These are phyloP conservation scores for slime mould (Dictyostelium discoideum) DNA, from an alignment of 78 protist genomes.

Conservation along the genomic window DNA sequence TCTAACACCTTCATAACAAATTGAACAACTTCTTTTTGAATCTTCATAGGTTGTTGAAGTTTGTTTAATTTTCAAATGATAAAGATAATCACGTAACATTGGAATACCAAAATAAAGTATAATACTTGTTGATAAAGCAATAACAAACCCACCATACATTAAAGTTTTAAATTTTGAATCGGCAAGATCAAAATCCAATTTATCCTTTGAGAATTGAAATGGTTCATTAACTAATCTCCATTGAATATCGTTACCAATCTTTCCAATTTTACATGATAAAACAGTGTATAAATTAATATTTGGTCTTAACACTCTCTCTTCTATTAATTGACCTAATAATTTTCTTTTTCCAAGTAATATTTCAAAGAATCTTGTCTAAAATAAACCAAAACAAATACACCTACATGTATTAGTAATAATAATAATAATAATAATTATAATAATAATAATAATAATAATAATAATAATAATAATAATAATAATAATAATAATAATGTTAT, in stretches of 20 bases:
- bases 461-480: too few species aligned
- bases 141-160: not conserved
- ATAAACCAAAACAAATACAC: not conserved
- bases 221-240: not conserved
- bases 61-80: not conserved
- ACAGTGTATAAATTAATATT: not conserved
- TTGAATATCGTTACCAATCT: not conserved
- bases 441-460: too few species aligned
- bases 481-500: too few species aligned
- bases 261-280: not conserved
- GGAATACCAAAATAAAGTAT: not conserved
- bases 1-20: not conserved
- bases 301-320: not conserved
- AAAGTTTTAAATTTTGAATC: not conserved
- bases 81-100: not conserved
- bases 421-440: too few species aligned
- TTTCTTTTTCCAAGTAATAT: not conserved
- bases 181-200: not conserved
- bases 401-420: too few species aligned
- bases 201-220: conserved; percentile 11
- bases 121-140: not conserved
- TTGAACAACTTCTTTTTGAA: not conserved
- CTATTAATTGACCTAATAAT: not conserved
- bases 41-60: not conserved
- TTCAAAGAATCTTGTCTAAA: not conserved